Evolutionary conservation across 2,329 filamentous ascomycete genomes (phyloP).

Genomic region (Fragosphaeria purpurea): DNA sequence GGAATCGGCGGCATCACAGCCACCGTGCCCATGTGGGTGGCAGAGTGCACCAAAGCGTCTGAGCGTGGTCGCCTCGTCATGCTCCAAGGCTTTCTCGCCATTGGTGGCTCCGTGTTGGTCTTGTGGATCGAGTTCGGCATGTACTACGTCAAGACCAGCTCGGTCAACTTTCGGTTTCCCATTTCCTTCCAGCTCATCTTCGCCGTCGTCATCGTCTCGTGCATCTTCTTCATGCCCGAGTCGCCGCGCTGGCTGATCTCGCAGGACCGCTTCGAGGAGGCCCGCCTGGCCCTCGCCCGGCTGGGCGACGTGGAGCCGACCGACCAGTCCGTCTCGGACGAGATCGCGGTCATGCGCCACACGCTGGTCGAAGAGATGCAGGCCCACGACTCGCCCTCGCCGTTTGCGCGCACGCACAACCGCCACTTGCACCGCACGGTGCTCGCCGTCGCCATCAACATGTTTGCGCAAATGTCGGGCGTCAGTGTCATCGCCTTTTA

Average conservation of each 20-base stretch:
- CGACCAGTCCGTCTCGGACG: conserved; percentile 12
- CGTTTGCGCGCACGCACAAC: too few species aligned
- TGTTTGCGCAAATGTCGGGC: conserved; percentile 52
- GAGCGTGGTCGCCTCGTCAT: conserved; percentile 33
- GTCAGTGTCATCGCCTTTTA: conserved; percentile 44
- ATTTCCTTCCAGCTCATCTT: conserved; percentile 10
- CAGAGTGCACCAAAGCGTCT: conserved; percentile 33
- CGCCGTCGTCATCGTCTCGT: conserved; percentile 26
- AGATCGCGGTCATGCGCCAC: conserved; percentile 21
- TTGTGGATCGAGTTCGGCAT: conserved; percentile 9
- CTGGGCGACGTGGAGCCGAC: conserved; percentile 17
- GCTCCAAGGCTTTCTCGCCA: conserved; percentile 28
- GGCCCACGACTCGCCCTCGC: conserved; percentile 31
- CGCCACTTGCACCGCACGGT: conserved; percentile 32
- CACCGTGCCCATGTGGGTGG: not conserved
- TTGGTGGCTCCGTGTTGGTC: conserved; percentile 16
- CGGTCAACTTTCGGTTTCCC: conserved; percentile 6
- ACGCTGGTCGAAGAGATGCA: conserved; percentile 44
- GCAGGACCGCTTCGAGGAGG: conserved; percentile 22
- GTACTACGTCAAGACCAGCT: not conserved
- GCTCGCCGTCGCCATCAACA: conserved; percentile 42
- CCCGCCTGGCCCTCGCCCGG: conserved; percentile 19
- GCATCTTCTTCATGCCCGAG: conserved; percentile 23
- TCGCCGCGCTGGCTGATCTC: conserved; percentile 23
- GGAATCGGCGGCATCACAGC: conserved; percentile 3